These are phyloP conservation scores for Laetiporus sulphureus DNA, from an alignment of 1,284 basidiomycete genomes.

Conservation along the genomic window DNA sequence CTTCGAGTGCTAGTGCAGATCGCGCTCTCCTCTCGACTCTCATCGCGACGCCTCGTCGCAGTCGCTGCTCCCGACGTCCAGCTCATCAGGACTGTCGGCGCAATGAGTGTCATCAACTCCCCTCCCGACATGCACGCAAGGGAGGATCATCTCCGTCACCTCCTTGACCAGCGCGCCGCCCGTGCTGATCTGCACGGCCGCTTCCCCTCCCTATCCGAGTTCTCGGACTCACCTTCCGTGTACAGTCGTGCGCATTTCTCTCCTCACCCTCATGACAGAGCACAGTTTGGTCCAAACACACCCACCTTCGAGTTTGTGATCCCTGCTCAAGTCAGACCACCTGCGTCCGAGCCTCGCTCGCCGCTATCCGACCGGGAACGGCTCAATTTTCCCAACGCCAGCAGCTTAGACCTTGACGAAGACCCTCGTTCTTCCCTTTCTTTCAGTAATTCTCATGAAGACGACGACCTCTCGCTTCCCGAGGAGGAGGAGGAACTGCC, in stretches of 20 bases:
- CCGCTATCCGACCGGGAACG: slow-evolving; percentile 32
- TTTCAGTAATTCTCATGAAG: slow-evolving; percentile 17
- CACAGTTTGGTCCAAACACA: slow-evolving; percentile 21
- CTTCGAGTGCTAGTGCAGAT: slow-evolving; percentile 7
- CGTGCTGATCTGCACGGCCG: slow-evolving; percentile 41
- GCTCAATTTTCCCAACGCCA: slow-evolving; percentile 42
- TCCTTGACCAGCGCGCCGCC: slow-evolving; percentile 49
- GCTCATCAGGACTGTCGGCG: slow-evolving; percentile 7
- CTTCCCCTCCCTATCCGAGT: slow-evolving; percentile 47
- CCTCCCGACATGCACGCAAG: slow-evolving; percentile 24
- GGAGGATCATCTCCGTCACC: slow-evolving; percentile 41
- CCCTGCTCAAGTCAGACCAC: slow-evolving; percentile 20
- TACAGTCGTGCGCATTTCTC: slow-evolving; percentile 57
- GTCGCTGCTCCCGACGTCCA: slow-evolving; percentile 8
- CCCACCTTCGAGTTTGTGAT: slow-evolving; percentile 23
- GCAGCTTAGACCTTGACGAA: slow-evolving; percentile 55
- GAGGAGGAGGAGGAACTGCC: slow-evolving; percentile 31
- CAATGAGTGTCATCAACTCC: slow-evolving; percentile 24
- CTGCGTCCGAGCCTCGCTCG: slow-evolving; percentile 21
- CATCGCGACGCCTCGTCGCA: slow-evolving; percentile 15
- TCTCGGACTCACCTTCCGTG: slow-evolving; percentile 61
- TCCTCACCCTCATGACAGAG: slow-evolving; percentile 31
- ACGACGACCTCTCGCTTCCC: slow-evolving; percentile 24
- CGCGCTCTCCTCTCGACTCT: slow-evolving; percentile 10
- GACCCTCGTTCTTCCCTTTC: slow-evolving; percentile 41